These are phyloP conservation scores for Cryptosporidium bovis DNA, from an alignment of 169 alveolate species.

Conservation along the genomic window DNA sequence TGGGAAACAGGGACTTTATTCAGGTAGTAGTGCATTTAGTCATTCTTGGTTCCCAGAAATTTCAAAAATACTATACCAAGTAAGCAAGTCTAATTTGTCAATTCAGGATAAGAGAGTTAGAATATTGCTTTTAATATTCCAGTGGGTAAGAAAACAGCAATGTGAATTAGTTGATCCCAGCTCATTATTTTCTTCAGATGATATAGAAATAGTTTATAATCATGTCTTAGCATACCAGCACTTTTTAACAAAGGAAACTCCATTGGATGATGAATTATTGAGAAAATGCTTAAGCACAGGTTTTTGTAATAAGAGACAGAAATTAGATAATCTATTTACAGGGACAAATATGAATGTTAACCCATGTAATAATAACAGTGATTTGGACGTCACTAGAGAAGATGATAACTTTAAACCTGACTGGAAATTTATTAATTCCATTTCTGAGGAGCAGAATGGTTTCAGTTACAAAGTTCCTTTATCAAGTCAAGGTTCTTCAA, in stretches of 20 bases:
- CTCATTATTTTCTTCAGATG: slow-evolving; percentile 51
- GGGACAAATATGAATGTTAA: neutral
- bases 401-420: slow-evolving; percentile 36
- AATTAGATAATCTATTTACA: neutral
- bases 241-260: slow-evolving; percentile 32
- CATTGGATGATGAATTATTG: slow-evolving; percentile 14
- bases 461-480: slow-evolving; percentile 46
- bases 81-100: slow-evolving; percentile 72
- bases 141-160: slow-evolving; percentile 79
- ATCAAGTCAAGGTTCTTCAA: slow-evolving; percentile 69
- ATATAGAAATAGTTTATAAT: slow-evolving; percentile 76
- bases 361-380: neutral
- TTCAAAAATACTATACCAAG: slow-evolving; percentile 44
- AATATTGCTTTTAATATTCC: slow-evolving; percentile 77
- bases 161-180: slow-evolving; percentile 78
- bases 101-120: slow-evolving; percentile 79
- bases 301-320: slow-evolving; percentile 10
- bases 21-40: slow-evolving; percentile 45
- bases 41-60: slow-evolving; percentile 73
- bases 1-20: slow-evolving; percentile 31
- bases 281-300: slow-evolving; percentile 8
- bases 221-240: slow-evolving; percentile 80
- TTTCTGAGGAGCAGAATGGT: slow-evolving; percentile 1
- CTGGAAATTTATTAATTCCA: slow-evolving; percentile 58
- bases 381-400: neutral